phyloP scores from a whole-genome alignment of 768 basidiomycete genomes.

The Hygrophoropsis aurantiaca region DNA sequence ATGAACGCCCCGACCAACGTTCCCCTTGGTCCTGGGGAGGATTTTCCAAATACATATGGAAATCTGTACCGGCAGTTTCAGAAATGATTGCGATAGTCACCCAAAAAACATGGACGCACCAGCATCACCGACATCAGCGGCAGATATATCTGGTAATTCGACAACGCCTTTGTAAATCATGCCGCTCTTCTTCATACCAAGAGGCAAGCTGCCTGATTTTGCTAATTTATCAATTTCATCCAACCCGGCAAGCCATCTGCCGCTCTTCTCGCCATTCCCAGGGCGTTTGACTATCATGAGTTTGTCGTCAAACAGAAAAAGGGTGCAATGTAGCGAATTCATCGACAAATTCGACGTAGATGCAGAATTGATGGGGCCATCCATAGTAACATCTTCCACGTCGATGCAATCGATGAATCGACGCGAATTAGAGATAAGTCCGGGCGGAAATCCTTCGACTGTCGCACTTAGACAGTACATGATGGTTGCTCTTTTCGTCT shows the following conservation, averaged over 20 bases:
- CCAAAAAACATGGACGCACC: constrained; percentile 44
- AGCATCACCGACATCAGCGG: constrained; percentile 80
- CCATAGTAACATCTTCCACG: constrained; percentile 75
- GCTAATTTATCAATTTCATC: constrained; percentile 76
- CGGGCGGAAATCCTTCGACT: constrained; percentile 89
- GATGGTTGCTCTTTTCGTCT: constrained; percentile 85
- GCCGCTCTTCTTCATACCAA: constrained; percentile 71
- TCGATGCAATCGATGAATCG: constrained; percentile 92
- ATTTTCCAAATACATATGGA: constrained; percentile 81
- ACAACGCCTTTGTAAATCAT: constrained; percentile 84
- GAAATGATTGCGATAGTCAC: too few relatives aligned
- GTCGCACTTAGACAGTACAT: constrained; percentile 83
- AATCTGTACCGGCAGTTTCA: constrained; percentile 48
- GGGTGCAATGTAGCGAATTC: constrained; percentile 72
- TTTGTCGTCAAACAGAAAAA: constrained; percentile 95
- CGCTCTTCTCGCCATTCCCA: constrained; percentile 72
- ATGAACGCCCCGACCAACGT: constrained; percentile 84
- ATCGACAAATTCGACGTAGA: constrained; percentile 39
- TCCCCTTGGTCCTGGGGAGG: constrained; percentile 82
- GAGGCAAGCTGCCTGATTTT: constrained; percentile 60
- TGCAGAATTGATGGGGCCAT: constrained; percentile 42
- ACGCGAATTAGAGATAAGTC: constrained; percentile 84
- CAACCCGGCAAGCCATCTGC: constrained; percentile 68
- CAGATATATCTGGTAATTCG: constrained; percentile 81
- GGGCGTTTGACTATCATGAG: constrained; percentile 88